Evolutionary conservation across 192 early-diverging fungal species (phyloP).

Genomic region (Coemansia sp.): DNA sequence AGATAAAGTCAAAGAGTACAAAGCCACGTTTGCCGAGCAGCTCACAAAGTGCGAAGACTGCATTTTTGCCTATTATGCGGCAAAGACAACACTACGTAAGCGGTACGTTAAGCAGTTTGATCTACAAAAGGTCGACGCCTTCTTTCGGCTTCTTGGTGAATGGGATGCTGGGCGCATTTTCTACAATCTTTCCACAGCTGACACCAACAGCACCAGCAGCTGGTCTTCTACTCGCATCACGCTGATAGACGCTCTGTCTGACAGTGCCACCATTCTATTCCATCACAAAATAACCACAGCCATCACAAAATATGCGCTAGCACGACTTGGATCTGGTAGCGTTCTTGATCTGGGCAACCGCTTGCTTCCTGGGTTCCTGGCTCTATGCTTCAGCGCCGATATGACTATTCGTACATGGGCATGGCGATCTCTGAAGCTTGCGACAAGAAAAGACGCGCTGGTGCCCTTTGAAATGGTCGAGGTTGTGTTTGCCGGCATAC

Average conservation of each 20-base stretch:
- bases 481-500: slow-evolving; percentile 18
- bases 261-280: slow-evolving; percentile 17
- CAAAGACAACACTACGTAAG: slow-evolving; percentile 26
- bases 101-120: slow-evolving; percentile 27
- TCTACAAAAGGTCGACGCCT: slow-evolving; percentile 8
- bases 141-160: slow-evolving; percentile 19
- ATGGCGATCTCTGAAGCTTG: slow-evolving; percentile 29
- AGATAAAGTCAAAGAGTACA: slow-evolving; percentile 13
- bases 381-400: slow-evolving; percentile 23
- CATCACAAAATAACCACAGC: slow-evolving; percentile 14
- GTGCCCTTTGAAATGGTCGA: neutral
- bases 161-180: slow-evolving; percentile 45
- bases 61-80: slow-evolving; percentile 32
- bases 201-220: slow-evolving; percentile 5
- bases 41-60: slow-evolving; percentile 44
- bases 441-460: slow-evolving; percentile 13
- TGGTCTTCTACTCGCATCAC: slow-evolving; percentile 6
- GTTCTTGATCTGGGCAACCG: slow-evolving; percentile 24
- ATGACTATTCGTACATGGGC: slow-evolving; percentile 25
- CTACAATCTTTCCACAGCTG: slow-evolving; percentile 9
- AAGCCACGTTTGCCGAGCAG: slow-evolving; percentile 23
- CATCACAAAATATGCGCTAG: slow-evolving; percentile 14
- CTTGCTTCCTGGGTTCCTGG: slow-evolving; percentile 31
- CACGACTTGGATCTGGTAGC: slow-evolving; percentile 8
- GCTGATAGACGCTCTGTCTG: slow-evolving; percentile 32